Evolutionary conservation across 306 rosid species (phyloP).

Genomic region (Gastrolobium villosum): DNA sequence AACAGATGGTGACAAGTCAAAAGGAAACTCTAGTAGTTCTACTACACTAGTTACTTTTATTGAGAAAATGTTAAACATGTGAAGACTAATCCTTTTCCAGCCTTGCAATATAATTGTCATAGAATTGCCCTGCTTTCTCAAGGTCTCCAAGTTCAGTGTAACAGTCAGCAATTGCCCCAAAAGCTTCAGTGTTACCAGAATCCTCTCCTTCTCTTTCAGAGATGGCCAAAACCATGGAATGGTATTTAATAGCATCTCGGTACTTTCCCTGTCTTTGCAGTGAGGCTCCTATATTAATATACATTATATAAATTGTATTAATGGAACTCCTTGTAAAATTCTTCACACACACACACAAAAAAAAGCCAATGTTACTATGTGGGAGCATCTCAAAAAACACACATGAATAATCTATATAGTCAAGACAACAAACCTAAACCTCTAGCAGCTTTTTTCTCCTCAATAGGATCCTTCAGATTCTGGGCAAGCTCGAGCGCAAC

Average conservation of each 20-base stretch:
- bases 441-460: slow-evolving; percentile 97
- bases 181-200: slow-evolving; percentile 94
- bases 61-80: slow-evolving; percentile 16
- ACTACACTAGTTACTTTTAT: not conserved
- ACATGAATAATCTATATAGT: not conserved
- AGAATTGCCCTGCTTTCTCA: slow-evolving; percentile 83
- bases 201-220: slow-evolving; percentile 88
- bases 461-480: slow-evolving; percentile 73
- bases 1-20: slow-evolving; percentile 11
- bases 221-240: slow-evolving; percentile 82
- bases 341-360: not conserved
- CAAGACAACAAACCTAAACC: slow-evolving; percentile 79
- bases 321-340: slow-evolving; percentile 12
- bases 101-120: slow-evolving; percentile 82
- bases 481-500: slow-evolving; percentile 84
- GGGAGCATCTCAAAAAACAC: slow-evolving; percentile 3
- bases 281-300: slow-evolving; percentile 76
- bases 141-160: slow-evolving; percentile 98
- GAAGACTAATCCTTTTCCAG: slow-evolving; percentile 74
- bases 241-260: slow-evolving; percentile 85
- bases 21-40: slow-evolving; percentile 35
- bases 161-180: slow-evolving; percentile 98
- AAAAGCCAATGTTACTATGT: slow-evolving; percentile 6
- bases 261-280: slow-evolving; percentile 92
- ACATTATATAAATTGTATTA: slow-evolving; percentile 31